phyloP scores from a whole-genome alignment of 495 filamentous ascomycete species.

The Cudoniella acicularis region DNA sequence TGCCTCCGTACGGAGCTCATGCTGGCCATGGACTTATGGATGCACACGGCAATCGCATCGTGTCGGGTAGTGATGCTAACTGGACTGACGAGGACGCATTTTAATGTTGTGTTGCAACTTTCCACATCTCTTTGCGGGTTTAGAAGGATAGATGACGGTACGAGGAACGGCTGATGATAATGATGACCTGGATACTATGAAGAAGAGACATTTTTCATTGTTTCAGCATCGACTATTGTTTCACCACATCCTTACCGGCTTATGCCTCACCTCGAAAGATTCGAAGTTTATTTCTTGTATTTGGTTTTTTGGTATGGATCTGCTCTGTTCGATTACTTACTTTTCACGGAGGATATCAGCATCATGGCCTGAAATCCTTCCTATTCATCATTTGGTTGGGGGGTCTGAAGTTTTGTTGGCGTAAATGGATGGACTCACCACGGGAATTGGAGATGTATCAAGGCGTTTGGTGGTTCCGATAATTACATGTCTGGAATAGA shows the following conservation, averaged over 20 bases:
- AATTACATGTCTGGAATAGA: conserved; percentile 7
- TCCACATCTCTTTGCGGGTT: background rate
- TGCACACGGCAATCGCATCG: conserved; percentile 44
- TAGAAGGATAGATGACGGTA: background rate
- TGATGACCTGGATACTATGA: conserved; percentile 11
- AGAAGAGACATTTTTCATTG: background rate
- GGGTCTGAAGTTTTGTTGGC: conserved; percentile 16
- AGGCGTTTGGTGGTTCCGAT: conserved; percentile 12
- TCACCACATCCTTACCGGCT: background rate
- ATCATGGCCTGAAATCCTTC: conserved; percentile 11
- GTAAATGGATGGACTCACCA: conserved; percentile 14
- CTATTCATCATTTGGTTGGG: background rate
- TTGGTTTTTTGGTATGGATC: conserved; percentile 17
- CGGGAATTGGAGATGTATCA: conserved; percentile 12
- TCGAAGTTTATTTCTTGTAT: conserved; percentile 22
- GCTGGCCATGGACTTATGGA: conserved; percentile 35
- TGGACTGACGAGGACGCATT: conserved; percentile 55
- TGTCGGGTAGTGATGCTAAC: conserved; percentile 44
- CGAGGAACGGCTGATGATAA: conserved; percentile 4
- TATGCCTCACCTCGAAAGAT: background rate
- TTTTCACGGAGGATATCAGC: conserved; percentile 13
- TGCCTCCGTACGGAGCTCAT: conserved; percentile 31
- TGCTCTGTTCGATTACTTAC: conserved; percentile 19
- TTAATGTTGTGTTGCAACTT: conserved; percentile 16
- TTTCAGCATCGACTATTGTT: background rate